Percentiles rank a stretch among this genome's conserved stretches.
Conservation (phyloP, 2,329 filamentous ascomycete species). For the Epichloe hybrida region DNA sequence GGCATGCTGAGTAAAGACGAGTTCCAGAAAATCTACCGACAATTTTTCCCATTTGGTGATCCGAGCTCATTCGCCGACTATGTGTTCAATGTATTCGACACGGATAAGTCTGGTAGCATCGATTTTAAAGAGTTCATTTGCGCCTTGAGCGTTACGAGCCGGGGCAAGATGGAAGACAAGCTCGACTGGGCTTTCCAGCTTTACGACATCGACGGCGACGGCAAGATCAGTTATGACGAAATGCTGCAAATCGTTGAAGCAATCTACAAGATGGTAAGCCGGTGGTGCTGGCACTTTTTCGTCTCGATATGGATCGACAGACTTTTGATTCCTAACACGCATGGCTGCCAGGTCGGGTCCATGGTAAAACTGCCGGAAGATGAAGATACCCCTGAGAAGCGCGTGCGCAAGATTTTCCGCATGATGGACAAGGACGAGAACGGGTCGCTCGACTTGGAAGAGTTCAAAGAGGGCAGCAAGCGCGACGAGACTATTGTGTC, state of each 20-base stretch:
- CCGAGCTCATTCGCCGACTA: conserved; percentile 96
- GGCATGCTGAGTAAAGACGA: conserved; percentile 96
- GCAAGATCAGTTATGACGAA: conserved; percentile 97
- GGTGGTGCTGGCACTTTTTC: not conserved
- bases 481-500: conserved; percentile 98
- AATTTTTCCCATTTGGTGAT: conserved; percentile 98
- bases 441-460: conserved; percentile 87
- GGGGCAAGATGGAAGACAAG: conserved; percentile 99
- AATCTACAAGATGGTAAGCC: conserved; percentile 94
- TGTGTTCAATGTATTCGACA: conserved; percentile 98
- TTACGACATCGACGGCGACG: conserved; percentile 97
- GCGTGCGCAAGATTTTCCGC: conserved; percentile 93
- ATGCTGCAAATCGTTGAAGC: conserved; percentile 98
- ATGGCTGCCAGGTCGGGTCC: conserved; percentile 61
- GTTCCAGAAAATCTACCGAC: conserved; percentile 98
- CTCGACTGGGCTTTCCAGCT: conserved; percentile 98
- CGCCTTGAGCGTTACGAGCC: conserved; percentile 87
- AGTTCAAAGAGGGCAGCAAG: conserved; percentile 99
- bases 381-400: conserved; percentile 97
- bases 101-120: conserved; percentile 92
- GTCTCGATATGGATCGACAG: not conserved
- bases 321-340: not conserved
- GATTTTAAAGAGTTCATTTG: conserved; percentile 99
- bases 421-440: conserved; percentile 99
- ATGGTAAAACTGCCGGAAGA: conserved; percentile 99